Conservation (phyloP, 768 basidiomycete genomes). For the Tubosaeta sp. region DNA sequence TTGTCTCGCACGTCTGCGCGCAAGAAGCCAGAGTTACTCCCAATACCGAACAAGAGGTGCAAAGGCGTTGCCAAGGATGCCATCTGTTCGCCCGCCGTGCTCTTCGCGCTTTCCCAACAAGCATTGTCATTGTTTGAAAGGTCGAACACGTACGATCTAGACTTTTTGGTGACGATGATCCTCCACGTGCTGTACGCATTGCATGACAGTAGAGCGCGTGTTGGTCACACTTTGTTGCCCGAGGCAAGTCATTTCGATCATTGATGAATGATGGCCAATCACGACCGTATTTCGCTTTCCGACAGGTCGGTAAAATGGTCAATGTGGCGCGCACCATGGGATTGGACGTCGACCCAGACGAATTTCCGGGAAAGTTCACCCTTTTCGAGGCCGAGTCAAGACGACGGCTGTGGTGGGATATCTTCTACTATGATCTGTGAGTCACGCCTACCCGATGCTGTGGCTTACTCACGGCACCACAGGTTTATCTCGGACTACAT, state of each 20-base stretch:
- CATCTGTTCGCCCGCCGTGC: slow-evolving; percentile 32
- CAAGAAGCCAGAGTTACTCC: slow-evolving; percentile 19
- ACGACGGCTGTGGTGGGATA: slow-evolving; percentile 72
- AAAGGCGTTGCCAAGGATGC: slow-evolving; percentile 29
- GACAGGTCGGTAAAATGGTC: slow-evolving; percentile 65
- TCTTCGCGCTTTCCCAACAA: slow-evolving; percentile 48
- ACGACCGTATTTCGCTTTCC: background rate
- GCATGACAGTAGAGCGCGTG: slow-evolving; percentile 46
- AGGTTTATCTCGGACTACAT: slow-evolving; percentile 71
- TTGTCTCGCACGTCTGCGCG: slow-evolving; percentile 20
- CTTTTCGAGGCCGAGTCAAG: slow-evolving; percentile 51
- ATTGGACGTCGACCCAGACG: slow-evolving; percentile 55
- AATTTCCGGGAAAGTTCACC: slow-evolving; percentile 42
- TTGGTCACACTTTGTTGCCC: slow-evolving; percentile 31
- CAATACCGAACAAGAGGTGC: slow-evolving; percentile 18
- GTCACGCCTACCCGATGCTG: slow-evolving; percentile 25
- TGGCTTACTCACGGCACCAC: slow-evolving; percentile 12
- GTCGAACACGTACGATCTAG: slow-evolving; percentile 44
- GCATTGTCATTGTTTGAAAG: slow-evolving; percentile 42
- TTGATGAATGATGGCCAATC: slow-evolving; percentile 22
- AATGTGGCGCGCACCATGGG: slow-evolving; percentile 63
- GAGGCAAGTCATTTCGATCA: slow-evolving; percentile 28
- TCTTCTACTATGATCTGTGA: slow-evolving; percentile 73
- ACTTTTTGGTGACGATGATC: slow-evolving; percentile 56
- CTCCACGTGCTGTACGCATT: slow-evolving; percentile 52